Conservation (phyloP, 2,329 filamentous ascomycete genomes). For the Raffaelea ambrosiae region DNA sequence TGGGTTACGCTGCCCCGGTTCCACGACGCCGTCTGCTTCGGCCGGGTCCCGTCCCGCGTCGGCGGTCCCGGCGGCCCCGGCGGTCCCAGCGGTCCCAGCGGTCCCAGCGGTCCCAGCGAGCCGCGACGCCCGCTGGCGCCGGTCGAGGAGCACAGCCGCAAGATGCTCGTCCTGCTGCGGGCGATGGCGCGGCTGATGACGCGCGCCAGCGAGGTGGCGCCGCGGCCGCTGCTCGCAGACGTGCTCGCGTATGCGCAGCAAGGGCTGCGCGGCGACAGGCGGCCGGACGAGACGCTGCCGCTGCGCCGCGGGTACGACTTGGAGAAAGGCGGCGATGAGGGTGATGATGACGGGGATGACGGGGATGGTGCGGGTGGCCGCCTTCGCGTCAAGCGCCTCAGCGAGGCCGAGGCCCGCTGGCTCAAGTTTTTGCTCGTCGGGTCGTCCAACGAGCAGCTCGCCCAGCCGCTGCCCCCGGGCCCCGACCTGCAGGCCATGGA, state of each 20-base stretch:
- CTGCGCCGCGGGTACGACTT: slow-evolving; percentile 9
- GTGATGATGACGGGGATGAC: not conserved
- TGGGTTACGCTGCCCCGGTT: slow-evolving; percentile 16
- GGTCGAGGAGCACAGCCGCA: slow-evolving; percentile 15
- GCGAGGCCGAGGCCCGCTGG: slow-evolving; percentile 22
- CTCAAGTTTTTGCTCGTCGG: slow-evolving; percentile 21
- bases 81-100: slow-evolving; percentile 1
- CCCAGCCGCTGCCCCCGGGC: slow-evolving; percentile 6
- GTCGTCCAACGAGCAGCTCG: slow-evolving; percentile 17
- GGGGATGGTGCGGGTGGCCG: no score
- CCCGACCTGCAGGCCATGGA: slow-evolving; percentile 4
- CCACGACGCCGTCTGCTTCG: slow-evolving; percentile 5
- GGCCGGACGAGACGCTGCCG: slow-evolving; percentile 7
- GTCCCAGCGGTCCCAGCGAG: not conserved
- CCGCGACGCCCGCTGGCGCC: slow-evolving; percentile 11
- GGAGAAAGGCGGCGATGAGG: not conserved
- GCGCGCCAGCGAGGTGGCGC: slow-evolving; percentile 14
- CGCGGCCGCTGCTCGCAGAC: slow-evolving; percentile 19
- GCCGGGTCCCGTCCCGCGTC: no score
- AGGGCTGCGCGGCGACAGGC: slow-evolving; percentile 1
- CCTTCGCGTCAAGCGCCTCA: no score
- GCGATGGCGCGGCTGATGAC: slow-evolving; percentile 17
- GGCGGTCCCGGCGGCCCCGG: slow-evolving; percentile 17
- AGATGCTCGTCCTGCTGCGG: slow-evolving; percentile 19
- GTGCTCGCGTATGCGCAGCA: slow-evolving; percentile 11